phyloP scores from a whole-genome alignment of 352 stramenopile genomes.

The Pythium folliculosum region DNA sequence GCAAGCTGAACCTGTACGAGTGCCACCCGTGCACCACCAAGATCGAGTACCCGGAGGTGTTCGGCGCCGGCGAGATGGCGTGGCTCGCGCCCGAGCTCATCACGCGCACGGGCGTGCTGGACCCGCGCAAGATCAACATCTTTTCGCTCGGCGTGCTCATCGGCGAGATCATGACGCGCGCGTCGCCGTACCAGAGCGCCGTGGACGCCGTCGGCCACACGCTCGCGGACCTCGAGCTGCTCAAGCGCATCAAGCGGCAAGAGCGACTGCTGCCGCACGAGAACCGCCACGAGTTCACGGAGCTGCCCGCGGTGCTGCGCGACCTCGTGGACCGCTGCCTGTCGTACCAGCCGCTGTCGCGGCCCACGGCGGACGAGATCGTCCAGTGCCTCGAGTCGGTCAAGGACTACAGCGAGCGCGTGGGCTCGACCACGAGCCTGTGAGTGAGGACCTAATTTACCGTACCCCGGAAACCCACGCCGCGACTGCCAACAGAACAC shows the following conservation, averaged over 20 bases:
- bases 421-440: slow-evolving; percentile 23
- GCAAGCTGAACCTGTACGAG: slow-evolving; percentile 38
- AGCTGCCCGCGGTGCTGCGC: slow-evolving; percentile 22
- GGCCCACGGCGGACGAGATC: slow-evolving; percentile 25
- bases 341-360: slow-evolving; percentile 23
- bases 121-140: slow-evolving; percentile 33
- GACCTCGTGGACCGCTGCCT: slow-evolving; percentile 30
- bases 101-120: slow-evolving; percentile 14
- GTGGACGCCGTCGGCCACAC: slow-evolving; percentile 29
- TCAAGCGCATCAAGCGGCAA: slow-evolving; percentile 22
- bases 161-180: slow-evolving; percentile 33
- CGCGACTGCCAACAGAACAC: too few species aligned
- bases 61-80: slow-evolving; percentile 25
- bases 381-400: slow-evolving; percentile 23
- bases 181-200: slow-evolving; percentile 28
- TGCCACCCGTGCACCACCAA: slow-evolving; percentile 16
- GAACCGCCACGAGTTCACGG: slow-evolving; percentile 26
- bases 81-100: slow-evolving; percentile 34
- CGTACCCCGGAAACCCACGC: too few species aligned
- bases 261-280: slow-evolving; percentile 30
- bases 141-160: slow-evolving; percentile 36
- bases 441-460: neutral
- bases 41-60: slow-evolving; percentile 21
- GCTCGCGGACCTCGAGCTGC: slow-evolving; percentile 24
- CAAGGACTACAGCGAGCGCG: slow-evolving; percentile 28